Evolutionary conservation across 768 basidiomycete species (phyloP).

Genomic region (Mycena filopes): DNA sequence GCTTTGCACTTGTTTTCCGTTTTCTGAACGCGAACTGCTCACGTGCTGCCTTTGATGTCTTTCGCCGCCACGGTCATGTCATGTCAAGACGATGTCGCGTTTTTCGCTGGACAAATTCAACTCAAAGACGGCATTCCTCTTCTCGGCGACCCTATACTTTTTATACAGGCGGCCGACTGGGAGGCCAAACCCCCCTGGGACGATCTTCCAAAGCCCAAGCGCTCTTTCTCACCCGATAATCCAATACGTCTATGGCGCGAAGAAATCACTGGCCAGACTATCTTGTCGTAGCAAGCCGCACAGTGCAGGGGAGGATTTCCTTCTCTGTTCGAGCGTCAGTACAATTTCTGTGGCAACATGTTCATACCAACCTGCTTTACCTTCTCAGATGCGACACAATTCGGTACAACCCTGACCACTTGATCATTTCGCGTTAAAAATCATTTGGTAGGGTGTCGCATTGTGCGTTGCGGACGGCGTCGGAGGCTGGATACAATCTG

Average conservation of each 20-base stretch:
- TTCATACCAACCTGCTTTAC: conserved; percentile 38
- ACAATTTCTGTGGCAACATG: conserved; percentile 22
- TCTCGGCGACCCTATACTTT: conserved; percentile 64
- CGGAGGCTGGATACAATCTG: conserved; percentile 88
- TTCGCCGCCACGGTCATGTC: too few relatives aligned
- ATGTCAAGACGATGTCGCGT: neutral
- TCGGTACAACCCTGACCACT: conserved; percentile 20
- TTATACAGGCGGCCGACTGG: conserved; percentile 83
- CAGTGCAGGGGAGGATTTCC: conserved; percentile 60
- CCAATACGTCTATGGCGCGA: conserved; percentile 79
- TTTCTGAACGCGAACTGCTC: too few relatives aligned
- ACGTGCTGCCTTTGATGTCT: too few relatives aligned
- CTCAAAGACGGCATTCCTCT: neutral
- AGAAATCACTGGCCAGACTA: conserved; percentile 60
- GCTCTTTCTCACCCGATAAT: conserved; percentile 63
- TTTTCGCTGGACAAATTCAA: neutral
- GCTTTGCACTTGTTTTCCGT: neutral
- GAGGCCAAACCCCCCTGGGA: conserved; percentile 69
- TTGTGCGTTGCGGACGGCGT: conserved; percentile 94
- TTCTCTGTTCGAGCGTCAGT: conserved; percentile 39
- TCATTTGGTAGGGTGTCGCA: conserved; percentile 67
- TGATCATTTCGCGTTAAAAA: conserved; percentile 18
- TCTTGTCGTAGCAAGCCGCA: conserved; percentile 41
- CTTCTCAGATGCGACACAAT: conserved; percentile 68
- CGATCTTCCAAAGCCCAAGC: conserved; percentile 41